Conservation (phyloP, 225 moss, liverwort and hornwort genomes). For the Climacium dendroides region DNA sequence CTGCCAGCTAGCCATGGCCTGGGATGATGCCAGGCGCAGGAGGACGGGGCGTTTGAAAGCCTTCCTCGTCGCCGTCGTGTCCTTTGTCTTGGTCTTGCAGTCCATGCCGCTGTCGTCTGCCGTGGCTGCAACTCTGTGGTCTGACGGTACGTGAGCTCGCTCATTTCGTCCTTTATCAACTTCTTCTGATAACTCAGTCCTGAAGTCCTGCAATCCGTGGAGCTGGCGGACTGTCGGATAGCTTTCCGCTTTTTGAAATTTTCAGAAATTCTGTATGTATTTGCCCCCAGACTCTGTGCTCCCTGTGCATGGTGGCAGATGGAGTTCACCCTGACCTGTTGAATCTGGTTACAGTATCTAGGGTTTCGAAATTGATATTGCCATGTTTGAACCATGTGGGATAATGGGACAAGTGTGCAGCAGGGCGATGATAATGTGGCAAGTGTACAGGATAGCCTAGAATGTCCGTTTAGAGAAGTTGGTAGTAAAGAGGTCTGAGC, state of each 20-base stretch:
- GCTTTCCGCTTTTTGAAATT: neutral
- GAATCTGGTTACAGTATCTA: neutral
- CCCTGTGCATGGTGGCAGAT: neutral
- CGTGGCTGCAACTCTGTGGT: conserved; percentile 13
- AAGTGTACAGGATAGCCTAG: neutral
- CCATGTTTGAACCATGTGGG: neutral
- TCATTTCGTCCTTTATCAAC: neutral
- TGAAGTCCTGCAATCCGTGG: neutral
- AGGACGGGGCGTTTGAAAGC: neutral
- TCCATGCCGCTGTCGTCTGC: neutral
- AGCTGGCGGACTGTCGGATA: neutral
- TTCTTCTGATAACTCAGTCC: neutral
- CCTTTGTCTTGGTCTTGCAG: neutral
- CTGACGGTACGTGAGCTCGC: conserved; percentile 10
- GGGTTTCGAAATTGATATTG: neutral
- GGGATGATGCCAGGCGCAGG: neutral
- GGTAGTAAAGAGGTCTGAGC: neutral
- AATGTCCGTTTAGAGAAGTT: neutral
- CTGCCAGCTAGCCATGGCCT: conserved; percentile 7
- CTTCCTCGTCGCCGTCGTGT: neutral
- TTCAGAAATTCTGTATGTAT: neutral
- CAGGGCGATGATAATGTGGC: neutral
- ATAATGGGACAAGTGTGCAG: neutral
- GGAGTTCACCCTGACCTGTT: neutral
- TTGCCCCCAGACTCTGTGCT: neutral